These are phyloP conservation scores for Paramyrothecium roridum DNA, from an alignment of 2,329 filamentous ascomycete species.

Conservation along the genomic window DNA sequence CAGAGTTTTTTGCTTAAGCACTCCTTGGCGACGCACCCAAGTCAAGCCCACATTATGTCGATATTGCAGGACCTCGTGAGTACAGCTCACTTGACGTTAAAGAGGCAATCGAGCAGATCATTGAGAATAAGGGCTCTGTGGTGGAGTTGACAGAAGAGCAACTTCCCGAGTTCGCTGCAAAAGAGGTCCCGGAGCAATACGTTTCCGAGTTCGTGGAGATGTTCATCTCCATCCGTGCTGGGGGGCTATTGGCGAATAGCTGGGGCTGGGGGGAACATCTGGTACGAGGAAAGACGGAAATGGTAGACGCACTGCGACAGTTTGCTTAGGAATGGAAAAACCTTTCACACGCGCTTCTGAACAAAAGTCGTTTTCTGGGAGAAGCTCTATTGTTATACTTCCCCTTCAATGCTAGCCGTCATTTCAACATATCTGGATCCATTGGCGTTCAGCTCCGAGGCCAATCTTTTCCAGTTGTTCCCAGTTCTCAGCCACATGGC, in stretches of 20 bases:
- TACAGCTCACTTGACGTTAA: conserved; percentile 25
- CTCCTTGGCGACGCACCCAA: conserved; percentile 11
- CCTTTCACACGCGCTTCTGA: too few species aligned
- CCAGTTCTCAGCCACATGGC: too few species aligned
- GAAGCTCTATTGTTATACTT: too few species aligned
- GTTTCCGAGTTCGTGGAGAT: conserved; percentile 25
- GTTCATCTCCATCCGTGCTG: conserved; percentile 16
- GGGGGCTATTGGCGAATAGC: conserved; percentile 18
- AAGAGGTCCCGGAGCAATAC: conserved; percentile 14
- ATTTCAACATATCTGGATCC: too few species aligned
- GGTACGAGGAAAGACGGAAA: conserved; percentile 16
- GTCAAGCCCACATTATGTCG: conserved; percentile 12
- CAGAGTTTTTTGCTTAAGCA: conserved; percentile 16
- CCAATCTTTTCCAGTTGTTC: too few species aligned
- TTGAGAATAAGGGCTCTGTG: conserved; percentile 18
- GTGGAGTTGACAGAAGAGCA: conserved; percentile 15
- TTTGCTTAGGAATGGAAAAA: too few species aligned
- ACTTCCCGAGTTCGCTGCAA: conserved; percentile 17
- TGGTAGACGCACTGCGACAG: conserved; percentile 16
- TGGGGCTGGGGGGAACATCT: conserved; percentile 18
- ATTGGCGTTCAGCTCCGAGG: too few species aligned
- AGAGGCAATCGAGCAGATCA: conserved; percentile 19
- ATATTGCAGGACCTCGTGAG: conserved; percentile 22
- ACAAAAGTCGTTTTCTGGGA: too few species aligned
- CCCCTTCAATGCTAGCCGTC: too few species aligned